Conservation (phyloP, 345 rosid species). For the Nasturtium officinale region DNA sequence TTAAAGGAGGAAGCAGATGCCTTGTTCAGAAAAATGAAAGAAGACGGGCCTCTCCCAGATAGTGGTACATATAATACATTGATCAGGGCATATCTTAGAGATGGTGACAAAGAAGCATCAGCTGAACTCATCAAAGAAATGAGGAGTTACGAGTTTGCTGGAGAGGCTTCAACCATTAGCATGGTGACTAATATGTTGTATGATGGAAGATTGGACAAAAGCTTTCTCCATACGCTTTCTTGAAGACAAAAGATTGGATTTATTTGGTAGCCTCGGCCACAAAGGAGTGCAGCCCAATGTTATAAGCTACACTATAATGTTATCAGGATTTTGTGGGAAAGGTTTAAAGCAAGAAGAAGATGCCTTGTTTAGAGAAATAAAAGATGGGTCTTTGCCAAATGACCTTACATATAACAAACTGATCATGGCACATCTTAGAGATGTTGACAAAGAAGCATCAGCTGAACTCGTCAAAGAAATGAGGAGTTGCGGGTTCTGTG, state of each 20-base stretch:
- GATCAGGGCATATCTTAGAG: not conserved
- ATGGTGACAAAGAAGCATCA: not conserved
- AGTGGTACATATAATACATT: not conserved
- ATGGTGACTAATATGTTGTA: not conserved
- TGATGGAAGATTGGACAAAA: constrained; percentile 15
- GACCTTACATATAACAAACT: no score
- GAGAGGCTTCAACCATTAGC: no score
- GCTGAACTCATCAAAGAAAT: constrained; percentile 1
- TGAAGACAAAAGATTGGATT: no score
- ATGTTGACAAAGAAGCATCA: not conserved
- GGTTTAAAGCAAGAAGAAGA: not conserved
- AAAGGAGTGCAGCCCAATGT: not conserved
- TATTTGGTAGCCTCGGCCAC: not conserved
- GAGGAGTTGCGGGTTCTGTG: no score
- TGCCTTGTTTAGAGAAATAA: not conserved
- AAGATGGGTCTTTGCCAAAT: not conserved
- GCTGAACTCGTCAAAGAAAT: constrained; percentile 1
- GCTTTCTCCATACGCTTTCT: constrained; percentile 6
- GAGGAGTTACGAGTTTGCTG: no score
- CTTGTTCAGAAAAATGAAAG: constrained; percentile 10
- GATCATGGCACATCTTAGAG: not conserved
- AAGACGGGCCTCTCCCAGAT: not conserved
- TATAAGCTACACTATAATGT: not conserved
- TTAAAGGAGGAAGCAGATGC: not conserved
- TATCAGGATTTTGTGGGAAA: not conserved